Conservation (phyloP, 106 monocot species). For the Triglochin maritima region DNA sequence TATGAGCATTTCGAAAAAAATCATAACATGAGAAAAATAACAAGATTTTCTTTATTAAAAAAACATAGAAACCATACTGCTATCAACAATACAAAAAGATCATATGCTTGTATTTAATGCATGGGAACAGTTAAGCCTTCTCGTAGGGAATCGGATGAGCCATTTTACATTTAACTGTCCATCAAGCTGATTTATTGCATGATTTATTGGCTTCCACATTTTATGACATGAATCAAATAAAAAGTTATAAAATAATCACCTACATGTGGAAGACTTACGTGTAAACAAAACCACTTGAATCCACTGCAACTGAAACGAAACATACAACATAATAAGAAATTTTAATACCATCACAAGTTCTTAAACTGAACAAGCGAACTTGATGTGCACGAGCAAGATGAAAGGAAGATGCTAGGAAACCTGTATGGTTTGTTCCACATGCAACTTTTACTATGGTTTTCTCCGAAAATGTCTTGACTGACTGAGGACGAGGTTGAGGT, state of each 20-base stretch:
- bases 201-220: too few relatives aligned
- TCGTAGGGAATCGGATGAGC: too few relatives aligned
- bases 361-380: not conserved
- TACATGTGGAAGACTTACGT: conserved; percentile 49
- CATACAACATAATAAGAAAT: not conserved
- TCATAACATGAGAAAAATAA: not conserved
- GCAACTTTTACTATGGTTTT: conserved; percentile 88
- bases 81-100: too few relatives aligned
- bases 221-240: not conserved
- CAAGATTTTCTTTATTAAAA: not conserved
- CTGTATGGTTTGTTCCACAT: conserved; percentile 97
- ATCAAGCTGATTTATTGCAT: too few relatives aligned
- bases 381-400: not conserved
- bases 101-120: too few relatives aligned
- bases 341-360: not conserved
- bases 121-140: too few relatives aligned
- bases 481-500: conserved; percentile 78
- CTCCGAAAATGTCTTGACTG: conserved; percentile 62
- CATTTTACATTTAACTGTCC: too few relatives aligned
- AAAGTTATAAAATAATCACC: not conserved
- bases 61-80: too few relatives aligned
- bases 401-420: conserved; percentile 15
- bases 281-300: conserved; percentile 87
- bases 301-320: conserved; percentile 74
- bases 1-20: not conserved